A percentile compares a stretch with the other conserved stretches of the same genome.
These are phyloP conservation scores for Ceratorhiza oryzae-sativae DNA, from an alignment of 1,284 basidiomycete genomes.

Conservation along the genomic window DNA sequence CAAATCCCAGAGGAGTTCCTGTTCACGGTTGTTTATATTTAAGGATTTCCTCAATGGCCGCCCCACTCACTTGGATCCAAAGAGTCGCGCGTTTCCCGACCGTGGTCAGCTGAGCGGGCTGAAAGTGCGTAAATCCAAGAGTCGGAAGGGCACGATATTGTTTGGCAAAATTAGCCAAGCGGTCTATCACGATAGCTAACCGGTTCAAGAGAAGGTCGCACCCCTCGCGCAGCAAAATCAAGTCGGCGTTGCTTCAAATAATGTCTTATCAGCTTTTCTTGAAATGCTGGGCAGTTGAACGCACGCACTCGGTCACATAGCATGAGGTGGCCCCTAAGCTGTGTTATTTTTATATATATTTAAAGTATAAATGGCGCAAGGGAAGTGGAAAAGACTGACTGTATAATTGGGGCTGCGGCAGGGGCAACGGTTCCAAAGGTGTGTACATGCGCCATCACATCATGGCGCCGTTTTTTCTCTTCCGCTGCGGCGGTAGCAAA, in stretches of 20 bases:
- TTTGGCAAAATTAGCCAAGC: slow-evolving; percentile 80
- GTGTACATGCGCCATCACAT: slow-evolving; percentile 99
- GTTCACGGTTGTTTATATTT: slow-evolving; percentile 24
- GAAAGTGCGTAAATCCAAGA: slow-evolving; percentile 98
- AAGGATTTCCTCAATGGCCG: slow-evolving; percentile 1
- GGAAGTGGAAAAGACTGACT: slow-evolving; percentile 61
- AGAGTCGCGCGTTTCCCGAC: slow-evolving; percentile 99
- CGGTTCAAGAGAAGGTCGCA: slow-evolving; percentile 87
- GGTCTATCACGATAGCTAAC: slow-evolving; percentile 87
- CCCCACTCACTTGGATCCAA: slow-evolving; percentile 83
- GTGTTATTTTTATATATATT: not conserved
- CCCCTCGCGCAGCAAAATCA: slow-evolving; percentile 93
- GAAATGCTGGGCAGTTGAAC: not conserved
- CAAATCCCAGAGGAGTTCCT: slow-evolving; percentile 97
- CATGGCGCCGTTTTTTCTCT: slow-evolving; percentile 97
- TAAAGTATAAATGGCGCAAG: slow-evolving; percentile 8
- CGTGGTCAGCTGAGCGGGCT: slow-evolving; percentile 97
- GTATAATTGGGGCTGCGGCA: slow-evolving; percentile 96
- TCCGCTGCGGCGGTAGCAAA: slow-evolving; percentile 92
- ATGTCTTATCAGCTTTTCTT: not conserved
- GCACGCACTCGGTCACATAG: slow-evolving; percentile 92
- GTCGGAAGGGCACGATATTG: slow-evolving; percentile 82
- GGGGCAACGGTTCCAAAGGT: slow-evolving; percentile 95
- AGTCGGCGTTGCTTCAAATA: slow-evolving; percentile 83
- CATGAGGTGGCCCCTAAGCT: slow-evolving; percentile 97